phyloP scores from a whole-genome alignment of 1,284 basidiomycete species.

The Laetiporus sulphureus region DNA sequence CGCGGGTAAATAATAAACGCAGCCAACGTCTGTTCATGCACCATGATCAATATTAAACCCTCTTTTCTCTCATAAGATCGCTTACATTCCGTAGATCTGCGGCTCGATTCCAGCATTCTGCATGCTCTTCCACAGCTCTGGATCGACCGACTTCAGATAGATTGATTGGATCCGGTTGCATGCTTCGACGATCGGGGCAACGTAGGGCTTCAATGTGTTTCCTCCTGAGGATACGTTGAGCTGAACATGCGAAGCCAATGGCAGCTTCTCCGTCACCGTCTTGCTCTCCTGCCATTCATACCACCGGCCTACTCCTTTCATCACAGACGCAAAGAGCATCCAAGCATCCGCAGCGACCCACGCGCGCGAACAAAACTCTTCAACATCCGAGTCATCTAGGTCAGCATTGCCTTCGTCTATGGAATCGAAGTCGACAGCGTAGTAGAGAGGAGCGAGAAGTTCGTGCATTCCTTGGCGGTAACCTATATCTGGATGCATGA shows the following conservation, averaged over 20 bases:
- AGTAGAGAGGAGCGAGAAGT: constrained; percentile 78
- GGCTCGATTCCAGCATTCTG: constrained; percentile 82
- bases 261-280: constrained; percentile 25
- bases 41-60: too few species aligned
- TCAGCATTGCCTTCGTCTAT: constrained; percentile 31
- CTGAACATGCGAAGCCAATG: constrained; percentile 39
- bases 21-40: constrained; percentile 90
- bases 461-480: constrained; percentile 98
- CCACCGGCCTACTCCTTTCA: constrained; percentile 73
- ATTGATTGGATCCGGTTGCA: constrained; percentile 75
- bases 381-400: constrained; percentile 30
- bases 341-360: constrained; percentile 83
- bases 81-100: constrained; percentile 91
- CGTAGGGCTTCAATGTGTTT: constrained; percentile 49
- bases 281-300: constrained; percentile 81
- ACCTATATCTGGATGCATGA: constrained; percentile 72
- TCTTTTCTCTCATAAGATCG: background rate
- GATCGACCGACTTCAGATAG: constrained; percentile 74
- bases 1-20: constrained; percentile 83
- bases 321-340: constrained; percentile 71
- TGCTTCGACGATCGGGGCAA: constrained; percentile 76
- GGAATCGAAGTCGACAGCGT: constrained; percentile 80
- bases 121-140: constrained; percentile 70
- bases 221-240: constrained; percentile 39
- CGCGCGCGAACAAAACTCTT: constrained; percentile 57